Evolutionary conservation across 176 grass and related monocot genomes (phyloP), one percentile per base, ranked within the genome.

Genomic region (Oryza meridionalis): DNA sequence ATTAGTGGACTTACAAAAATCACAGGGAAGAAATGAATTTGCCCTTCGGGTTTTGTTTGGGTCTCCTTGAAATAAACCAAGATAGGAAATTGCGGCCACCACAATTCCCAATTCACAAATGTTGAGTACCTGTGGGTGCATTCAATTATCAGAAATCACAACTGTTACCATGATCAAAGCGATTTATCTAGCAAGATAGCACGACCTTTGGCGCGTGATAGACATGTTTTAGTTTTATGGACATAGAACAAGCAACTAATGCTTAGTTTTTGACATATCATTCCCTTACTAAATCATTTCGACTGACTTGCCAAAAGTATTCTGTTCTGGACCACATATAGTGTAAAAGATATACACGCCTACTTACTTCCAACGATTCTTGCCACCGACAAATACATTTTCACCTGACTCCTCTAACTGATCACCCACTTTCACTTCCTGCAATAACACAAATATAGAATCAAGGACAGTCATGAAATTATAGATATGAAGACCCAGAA

Each of bases 1-100:
- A 87, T 5, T n/a, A 38, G 22, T 65, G 7, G 55, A 79, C 90
- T 91, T 68, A 94, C 92, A n/a, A 97, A 97, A 86, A 97, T 94
- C 76, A 94, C 92, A 24, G 95, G 95, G 70, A 98, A 98, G 69
- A 98, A 98, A 87, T 98, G 95, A 72, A 98, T 70, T 81, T 98
- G 95, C 65, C 95, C 95, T 79, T 93, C 90, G 0, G 95, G 88
- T 80, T 94, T 98, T 15, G 90, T 94, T 79, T 94, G 92, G 42
- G 79, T 98, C 87, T 98, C 92, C 67, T 98, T 98, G 87, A 98
- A 97, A 74, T 98, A 98, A 67, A 98, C 92, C 73, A 98, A 46
- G 42, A 93, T 67, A 66, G 92, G 93, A 64, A 94, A 92, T 1
- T 98, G 84, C 1, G 92, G 92, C 92, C 95, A 98, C 96, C 96